These are phyloP conservation scores for Monosporascus sp. DNA, from an alignment of 2,329 filamentous ascomycete genomes.

Conservation along the genomic window DNA sequence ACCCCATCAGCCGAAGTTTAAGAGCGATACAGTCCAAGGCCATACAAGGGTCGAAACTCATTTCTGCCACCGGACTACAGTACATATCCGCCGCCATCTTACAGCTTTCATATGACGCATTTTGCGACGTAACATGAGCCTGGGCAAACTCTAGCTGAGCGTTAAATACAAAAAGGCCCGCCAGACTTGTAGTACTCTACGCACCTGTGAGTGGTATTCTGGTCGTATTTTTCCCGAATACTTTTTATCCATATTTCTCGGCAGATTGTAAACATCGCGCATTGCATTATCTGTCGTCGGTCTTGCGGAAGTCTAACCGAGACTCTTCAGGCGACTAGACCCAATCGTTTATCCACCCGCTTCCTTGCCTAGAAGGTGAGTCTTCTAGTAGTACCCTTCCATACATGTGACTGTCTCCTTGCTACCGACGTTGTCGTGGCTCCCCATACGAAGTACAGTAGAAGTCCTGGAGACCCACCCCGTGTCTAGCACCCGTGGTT, in stretches of 20 bases:
- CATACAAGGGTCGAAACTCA: neutral
- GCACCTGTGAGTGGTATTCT: conserved; percentile 16
- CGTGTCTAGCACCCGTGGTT: neutral
- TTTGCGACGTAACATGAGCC: neutral
- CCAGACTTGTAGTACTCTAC: conserved; percentile 11
- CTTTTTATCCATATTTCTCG: conserved; percentile 21
- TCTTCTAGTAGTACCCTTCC: conserved; percentile 20
- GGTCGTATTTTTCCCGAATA: conserved; percentile 11
- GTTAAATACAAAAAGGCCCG: conserved; percentile 3
- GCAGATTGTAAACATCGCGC: conserved; percentile 18
- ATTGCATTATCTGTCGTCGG: conserved; percentile 20
- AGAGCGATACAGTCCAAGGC: neutral
- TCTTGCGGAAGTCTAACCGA: conserved; percentile 25
- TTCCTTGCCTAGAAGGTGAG: conserved; percentile 18
- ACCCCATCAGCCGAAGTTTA: neutral
- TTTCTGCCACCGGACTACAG: neutral
- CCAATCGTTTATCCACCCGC: conserved; percentile 21
- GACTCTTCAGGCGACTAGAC: conserved; percentile 12
- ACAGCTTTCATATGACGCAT: neutral
- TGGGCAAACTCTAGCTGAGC: conserved; percentile 3
- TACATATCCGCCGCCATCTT: neutral
- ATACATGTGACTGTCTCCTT: conserved; percentile 24
- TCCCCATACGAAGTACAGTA: conserved; percentile 9
- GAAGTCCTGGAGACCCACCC: neutral
- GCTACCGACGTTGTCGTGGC: conserved; percentile 9